Evolutionary conservation across 768 basidiomycete species (phyloP), one percentile per base, ranked within the genome.

Genomic region (Strobilomyces dryophilus): DNA sequence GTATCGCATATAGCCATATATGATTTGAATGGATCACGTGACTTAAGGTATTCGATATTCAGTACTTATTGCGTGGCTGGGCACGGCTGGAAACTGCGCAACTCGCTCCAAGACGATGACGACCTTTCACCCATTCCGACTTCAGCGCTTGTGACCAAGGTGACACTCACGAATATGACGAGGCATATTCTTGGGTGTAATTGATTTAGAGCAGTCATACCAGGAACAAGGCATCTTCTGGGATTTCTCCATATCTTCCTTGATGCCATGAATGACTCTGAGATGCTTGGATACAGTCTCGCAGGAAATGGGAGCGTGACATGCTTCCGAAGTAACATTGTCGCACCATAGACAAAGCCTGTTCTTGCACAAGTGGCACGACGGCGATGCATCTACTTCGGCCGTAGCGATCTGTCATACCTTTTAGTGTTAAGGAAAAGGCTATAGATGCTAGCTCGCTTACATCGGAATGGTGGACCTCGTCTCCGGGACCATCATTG

Each of bases 121-220:
- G n/a, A 24, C 24, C 24, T 24, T 24, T 32, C 11, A 12, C 8
- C 31, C 31, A 32, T 9, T 12, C 5, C 31, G 12, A 37, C 17
- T n/a, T 49, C 44, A 49, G 34, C 42, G 20, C 36, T 24, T 14
- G 31, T 60, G 57, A 1, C 18, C 35, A 10, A 60, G 5, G 1
- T 62, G 61, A 0, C 0, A 0, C 1, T 60, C 61, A 0, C 6
- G 5, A 4, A 52, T 4, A 2, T 62, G 61, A 0, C 61, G 57
- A 4, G 0, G 1, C 5, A 56, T 45, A 17, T 54, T 60, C 7
- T 63, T 56, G 5, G 24, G 29, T 7, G 0, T 1, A 20, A 21
- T 1, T 0, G 0, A 0, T 20, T 21, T 34, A 3, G 0, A 0
- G 35, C 57, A 60, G 0, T 27, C 51, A 0, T 2, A 0, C 61